phyloP scores from a whole-genome alignment of 768 basidiomycete genomes.

The Calocybe indica region DNA sequence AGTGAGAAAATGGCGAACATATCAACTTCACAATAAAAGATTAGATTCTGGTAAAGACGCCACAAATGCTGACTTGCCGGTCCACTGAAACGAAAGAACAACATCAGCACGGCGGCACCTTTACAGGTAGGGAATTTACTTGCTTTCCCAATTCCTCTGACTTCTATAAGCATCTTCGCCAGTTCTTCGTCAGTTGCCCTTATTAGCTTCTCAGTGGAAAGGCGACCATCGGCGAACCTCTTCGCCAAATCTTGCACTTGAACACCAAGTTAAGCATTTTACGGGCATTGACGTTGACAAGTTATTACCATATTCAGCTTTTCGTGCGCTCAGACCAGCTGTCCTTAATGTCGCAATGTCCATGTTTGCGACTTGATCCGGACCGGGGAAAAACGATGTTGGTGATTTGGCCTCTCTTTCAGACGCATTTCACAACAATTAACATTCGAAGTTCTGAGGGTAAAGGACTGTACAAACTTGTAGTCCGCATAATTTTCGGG shows the following conservation, averaged over 20 bases:
- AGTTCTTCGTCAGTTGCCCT: constrained; percentile 74
- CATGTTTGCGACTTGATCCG: constrained; percentile 58
- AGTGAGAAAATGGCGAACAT: constrained; percentile 93
- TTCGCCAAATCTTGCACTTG: constrained; percentile 74
- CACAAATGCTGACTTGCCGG: constrained; percentile 33
- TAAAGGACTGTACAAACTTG: constrained; percentile 26
- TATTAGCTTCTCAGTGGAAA: constrained; percentile 68
- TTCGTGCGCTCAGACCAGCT: constrained; percentile 78
- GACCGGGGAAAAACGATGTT: constrained; percentile 61
- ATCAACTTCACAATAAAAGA: constrained; percentile 45
- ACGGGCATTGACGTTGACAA: neutral
- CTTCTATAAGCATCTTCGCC: constrained; percentile 65
- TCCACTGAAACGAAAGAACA: constrained; percentile 40
- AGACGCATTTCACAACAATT: neutral
- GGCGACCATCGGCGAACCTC: constrained; percentile 74
- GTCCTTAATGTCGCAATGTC: constrained; percentile 54
- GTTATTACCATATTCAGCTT: constrained; percentile 79
- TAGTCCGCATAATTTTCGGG: constrained; percentile 61
- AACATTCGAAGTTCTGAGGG: constrained; percentile 4
- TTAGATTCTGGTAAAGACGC: neutral
- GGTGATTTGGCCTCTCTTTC: constrained; percentile 15
- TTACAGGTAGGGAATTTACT: constrained; percentile 12
- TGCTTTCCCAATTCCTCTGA: constrained; percentile 75
- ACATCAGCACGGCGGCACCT: too few species aligned
- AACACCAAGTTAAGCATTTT: neutral